Evolutionary conservation across 768 basidiomycete species (phyloP).

Genomic region (Naganishia onofrii): DNA sequence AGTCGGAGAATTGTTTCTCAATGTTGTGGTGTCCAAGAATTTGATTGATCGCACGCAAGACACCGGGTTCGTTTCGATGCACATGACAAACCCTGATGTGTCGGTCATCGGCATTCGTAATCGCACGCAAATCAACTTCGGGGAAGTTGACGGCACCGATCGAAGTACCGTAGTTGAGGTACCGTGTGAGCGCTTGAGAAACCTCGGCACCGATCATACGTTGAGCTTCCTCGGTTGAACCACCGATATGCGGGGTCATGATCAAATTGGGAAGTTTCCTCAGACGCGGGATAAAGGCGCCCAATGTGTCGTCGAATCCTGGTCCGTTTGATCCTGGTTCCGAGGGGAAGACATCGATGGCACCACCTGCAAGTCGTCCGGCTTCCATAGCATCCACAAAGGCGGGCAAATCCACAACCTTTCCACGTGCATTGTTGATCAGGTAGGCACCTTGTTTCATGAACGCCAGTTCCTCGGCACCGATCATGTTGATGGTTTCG

Average conservation of each 20-base stretch:
- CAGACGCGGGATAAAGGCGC: conserved; percentile 75
- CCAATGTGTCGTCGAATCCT: conserved; percentile 79
- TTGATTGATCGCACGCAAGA: conserved; percentile 90
- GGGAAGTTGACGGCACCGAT: conserved; percentile 97
- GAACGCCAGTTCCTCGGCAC: conserved; percentile 66
- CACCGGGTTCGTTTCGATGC: conserved; percentile 73
- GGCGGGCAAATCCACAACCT: conserved; percentile 90
- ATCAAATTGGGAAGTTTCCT: conserved; percentile 82
- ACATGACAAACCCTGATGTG: conserved; percentile 90
- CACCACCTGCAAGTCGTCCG: conserved; percentile 84
- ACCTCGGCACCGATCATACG: conserved; percentile 96
- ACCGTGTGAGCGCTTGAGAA: conserved; percentile 74
- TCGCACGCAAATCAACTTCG: conserved; percentile 91
- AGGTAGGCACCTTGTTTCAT: conserved; percentile 96
- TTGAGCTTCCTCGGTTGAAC: conserved; percentile 98
- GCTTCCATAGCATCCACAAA: conserved; percentile 75
- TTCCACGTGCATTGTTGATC: conserved; percentile 96
- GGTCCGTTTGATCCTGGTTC: conserved; percentile 91
- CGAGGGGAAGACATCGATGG: conserved; percentile 89
- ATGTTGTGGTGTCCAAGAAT: conserved; percentile 93
- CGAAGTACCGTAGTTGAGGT: conserved; percentile 87
- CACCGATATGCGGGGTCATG: conserved; percentile 97
- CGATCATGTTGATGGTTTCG: conserved; percentile 94
- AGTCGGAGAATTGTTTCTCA: conserved; percentile 97
- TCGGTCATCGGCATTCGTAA: conserved; percentile 74